Base-by-base conservation (phyloP, 2,329 filamentous ascomycete species). In the Amauroascus niger region DNA sequence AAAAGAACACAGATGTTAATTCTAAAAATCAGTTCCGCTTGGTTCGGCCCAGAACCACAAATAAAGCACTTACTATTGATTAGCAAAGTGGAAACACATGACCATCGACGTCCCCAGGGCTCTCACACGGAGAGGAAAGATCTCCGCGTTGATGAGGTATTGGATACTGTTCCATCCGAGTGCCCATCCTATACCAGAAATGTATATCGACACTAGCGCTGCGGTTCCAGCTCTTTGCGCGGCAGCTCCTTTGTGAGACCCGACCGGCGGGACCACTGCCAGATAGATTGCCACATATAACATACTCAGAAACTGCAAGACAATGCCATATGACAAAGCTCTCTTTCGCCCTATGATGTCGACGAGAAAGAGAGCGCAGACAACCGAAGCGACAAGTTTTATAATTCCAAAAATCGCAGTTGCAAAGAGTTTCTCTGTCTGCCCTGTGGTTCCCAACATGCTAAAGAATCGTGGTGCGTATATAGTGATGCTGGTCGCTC, bases 391-490 rank as follows among this genome's bases (percentile, higher is more conserved):
- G 8, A 80, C 65, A 54, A 89, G 79, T 65, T 89, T 89, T 59
- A 88, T 77, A 40, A 87, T 77, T 37, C 86, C 86, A 53, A 88
- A 87, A 47, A 89, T 80, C 6, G 80, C 84, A 0, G 84, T 88
- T 26, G 84, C 79, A 47, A 88, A 81, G 0, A 88, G 78, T 55
- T 81, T 82, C 65, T 87, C 81, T 33, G 81, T 76, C 48, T 78
- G 76, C 13, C 84, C 84, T 0, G 75, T 79, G 22, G 84, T 80
- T 6, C 86, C 86, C 46, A 89, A 76, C 57, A 88, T 77, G 2
- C 73, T 76, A 65, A 89, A 89, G 56, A 88, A 78, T 56, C 86
- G 78, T 0, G 82, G 80, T 0, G 86, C 84, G 64, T 89, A 89
- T 26, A 88, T 79, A 0, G 85, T 89, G 64, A 89, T 87, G 44